phyloP scores from a whole-genome alignment of 2,329 filamentous ascomycete genomes.

The Botryosphaeria dothidea region DNA sequence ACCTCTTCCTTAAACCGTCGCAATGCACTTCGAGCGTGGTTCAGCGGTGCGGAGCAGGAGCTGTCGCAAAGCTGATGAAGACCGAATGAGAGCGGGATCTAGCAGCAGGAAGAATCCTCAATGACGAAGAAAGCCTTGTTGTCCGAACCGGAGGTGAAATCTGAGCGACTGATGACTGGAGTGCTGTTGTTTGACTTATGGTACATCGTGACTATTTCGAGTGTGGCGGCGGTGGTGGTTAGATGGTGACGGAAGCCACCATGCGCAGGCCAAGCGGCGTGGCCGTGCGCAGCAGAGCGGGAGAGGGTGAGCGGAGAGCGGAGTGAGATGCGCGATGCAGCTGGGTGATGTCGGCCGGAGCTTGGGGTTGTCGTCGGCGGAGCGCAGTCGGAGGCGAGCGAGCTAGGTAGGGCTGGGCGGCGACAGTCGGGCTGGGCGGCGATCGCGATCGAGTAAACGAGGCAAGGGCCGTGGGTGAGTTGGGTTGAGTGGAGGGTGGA shows the following conservation, averaged over 20 bases:
- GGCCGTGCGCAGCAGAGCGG: conserved; percentile 10
- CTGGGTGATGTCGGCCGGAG: background rate
- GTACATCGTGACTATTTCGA: conserved; percentile 37
- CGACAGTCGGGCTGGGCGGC: conserved; percentile 24
- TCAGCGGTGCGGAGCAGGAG: conserved; percentile 5
- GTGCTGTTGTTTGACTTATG: conserved; percentile 32
- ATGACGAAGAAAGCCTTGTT: conserved; percentile 43
- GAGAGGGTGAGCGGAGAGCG: conserved; percentile 19
- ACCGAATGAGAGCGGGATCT: conserved; percentile 14
- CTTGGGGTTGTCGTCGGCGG: conserved; percentile 4
- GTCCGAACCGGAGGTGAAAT: conserved; percentile 36
- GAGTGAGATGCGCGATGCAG: conserved; percentile 22
- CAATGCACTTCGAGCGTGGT: conserved; percentile 36
- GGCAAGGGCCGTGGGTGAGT: conserved; percentile 23
- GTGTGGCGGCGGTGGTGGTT: conserved; percentile 27
- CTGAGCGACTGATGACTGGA: conserved; percentile 48
- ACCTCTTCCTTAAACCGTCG: conserved; percentile 36
- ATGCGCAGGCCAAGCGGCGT: conserved; percentile 15
- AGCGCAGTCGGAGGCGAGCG: conserved; percentile 24
- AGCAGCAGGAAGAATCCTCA: conserved; percentile 33
- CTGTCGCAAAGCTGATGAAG: conserved; percentile 13
- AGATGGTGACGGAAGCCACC: conserved; percentile 26
- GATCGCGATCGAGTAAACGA: conserved; percentile 33
- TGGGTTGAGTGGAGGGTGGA: conserved; percentile 21
- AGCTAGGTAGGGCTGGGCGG: conserved; percentile 10